Conservation (phyloP, 2,329 filamentous ascomycete genomes). For the Fusarium sp. region DNA sequence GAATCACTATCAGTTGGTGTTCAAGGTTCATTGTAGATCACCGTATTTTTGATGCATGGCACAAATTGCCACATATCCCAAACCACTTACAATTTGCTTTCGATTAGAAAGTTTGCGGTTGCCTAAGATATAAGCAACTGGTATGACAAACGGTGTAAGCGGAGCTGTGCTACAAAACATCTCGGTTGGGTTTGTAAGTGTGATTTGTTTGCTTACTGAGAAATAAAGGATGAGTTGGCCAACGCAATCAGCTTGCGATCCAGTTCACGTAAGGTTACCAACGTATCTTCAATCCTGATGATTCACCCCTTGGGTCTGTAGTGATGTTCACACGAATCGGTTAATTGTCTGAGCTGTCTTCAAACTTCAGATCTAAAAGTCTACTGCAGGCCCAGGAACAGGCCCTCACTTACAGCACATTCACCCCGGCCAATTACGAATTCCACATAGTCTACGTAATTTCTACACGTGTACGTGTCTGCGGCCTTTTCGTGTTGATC, state of each 20-base stretch:
- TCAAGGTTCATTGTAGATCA: neutral
- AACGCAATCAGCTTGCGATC: neutral
- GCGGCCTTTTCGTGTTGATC: conserved; percentile 20
- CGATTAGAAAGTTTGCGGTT: neutral
- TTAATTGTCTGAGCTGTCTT: neutral
- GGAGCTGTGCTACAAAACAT: neutral
- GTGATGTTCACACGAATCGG: neutral
- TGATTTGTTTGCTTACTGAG: neutral
- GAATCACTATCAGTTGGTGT: neutral
- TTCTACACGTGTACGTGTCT: conserved; percentile 30
- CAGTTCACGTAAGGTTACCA: neutral
- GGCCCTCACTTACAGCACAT: neutral
- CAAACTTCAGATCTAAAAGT: neutral
- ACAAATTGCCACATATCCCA: neutral
- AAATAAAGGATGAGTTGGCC: neutral
- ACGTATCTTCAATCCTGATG: neutral
- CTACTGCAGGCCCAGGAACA: neutral
- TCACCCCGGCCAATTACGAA: neutral
- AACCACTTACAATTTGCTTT: neutral
- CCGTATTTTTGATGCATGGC: no score
- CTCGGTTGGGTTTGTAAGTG: neutral
- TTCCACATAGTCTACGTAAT: neutral
- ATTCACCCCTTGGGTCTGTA: neutral
- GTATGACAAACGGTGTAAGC: neutral
- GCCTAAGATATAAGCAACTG: neutral